Evolutionary conservation across 352 stramenopile genomes (phyloP).

Genomic region (Blastocystis sp.): DNA sequence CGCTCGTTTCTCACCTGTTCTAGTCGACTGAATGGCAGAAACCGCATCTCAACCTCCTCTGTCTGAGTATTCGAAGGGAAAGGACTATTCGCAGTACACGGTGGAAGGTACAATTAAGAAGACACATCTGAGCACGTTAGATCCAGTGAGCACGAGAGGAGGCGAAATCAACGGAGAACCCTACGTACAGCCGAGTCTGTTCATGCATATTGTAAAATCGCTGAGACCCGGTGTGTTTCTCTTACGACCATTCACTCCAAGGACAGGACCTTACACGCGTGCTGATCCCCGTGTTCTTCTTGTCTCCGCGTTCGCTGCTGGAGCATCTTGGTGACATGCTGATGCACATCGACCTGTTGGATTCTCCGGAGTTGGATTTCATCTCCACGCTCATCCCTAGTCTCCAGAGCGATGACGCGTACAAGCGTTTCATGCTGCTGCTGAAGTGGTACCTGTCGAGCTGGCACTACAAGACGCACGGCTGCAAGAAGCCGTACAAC

Average conservation of each 20-base stretch:
- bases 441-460: conserved; percentile 43
- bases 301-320: conserved; percentile 1
- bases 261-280: conserved; percentile 35
- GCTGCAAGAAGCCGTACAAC: conserved; percentile 43
- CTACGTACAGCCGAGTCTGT: conserved; percentile 43
- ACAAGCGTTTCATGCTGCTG: conserved; percentile 36
- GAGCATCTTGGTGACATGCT: conserved; percentile 36
- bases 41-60: not conserved
- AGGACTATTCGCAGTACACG: conserved; percentile 19
- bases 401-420: not conserved
- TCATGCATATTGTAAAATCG: conserved; percentile 48
- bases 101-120: not conserved
- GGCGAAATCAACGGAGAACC: conserved; percentile 9
- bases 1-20: not conserved
- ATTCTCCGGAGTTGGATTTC: not conserved
- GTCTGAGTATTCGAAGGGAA: not conserved
- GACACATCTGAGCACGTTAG: not conserved
- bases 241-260: not conserved
- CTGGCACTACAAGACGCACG: conserved; percentile 48
- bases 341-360: conserved; percentile 35
- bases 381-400: not conserved
- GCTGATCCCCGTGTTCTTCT: conserved; percentile 33
- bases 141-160: conserved; percentile 5
- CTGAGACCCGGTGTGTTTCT: not conserved
- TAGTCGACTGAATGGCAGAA: not conserved